Conservation (phyloP, 441 rosid species). For the Metrosideros polymorpha region DNA sequence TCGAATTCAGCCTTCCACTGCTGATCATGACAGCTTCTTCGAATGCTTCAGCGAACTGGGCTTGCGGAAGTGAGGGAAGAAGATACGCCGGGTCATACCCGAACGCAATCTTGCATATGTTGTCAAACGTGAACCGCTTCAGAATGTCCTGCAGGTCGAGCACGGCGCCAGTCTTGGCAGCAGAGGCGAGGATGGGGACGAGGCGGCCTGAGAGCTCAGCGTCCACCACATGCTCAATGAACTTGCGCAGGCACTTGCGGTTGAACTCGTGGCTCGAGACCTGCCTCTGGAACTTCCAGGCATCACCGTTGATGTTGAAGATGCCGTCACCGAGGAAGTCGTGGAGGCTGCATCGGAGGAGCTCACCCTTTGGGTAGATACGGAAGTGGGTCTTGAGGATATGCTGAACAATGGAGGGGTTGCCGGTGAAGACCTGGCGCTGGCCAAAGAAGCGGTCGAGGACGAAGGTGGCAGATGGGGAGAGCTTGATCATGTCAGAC, state of each 20-base stretch:
- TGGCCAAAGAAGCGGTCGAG: slow-evolving; percentile 1
- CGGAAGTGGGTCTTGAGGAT: slow-evolving; percentile 8
- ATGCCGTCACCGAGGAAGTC: slow-evolving; percentile 11
- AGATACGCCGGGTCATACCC: slow-evolving; percentile 5
- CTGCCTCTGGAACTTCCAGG: slow-evolving; percentile 11
- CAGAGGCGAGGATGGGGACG: slow-evolving; percentile 1
- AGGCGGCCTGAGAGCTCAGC: neutral
- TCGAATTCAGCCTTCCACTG: neutral
- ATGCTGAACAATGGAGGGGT: slow-evolving; percentile 3
- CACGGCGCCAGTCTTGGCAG: neutral
- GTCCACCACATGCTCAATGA: slow-evolving; percentile 4
- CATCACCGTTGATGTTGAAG: slow-evolving; percentile 2
- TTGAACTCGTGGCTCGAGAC: slow-evolving; percentile 8
- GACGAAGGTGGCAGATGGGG: slow-evolving; percentile 1
- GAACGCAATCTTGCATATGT: slow-evolving; percentile 7
- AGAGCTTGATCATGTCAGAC: slow-evolving; percentile 3
- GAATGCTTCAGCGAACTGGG: neutral
- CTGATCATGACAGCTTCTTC: neutral
- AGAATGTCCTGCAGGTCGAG: slow-evolving; percentile 11
- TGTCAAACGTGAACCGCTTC: slow-evolving; percentile 8
- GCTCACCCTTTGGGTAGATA: slow-evolving; percentile 2
- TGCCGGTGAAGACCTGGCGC: neutral
- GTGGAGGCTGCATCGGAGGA: neutral
- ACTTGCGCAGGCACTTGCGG: slow-evolving; percentile 4
- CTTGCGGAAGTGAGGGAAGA: slow-evolving; percentile 2